These are phyloP conservation scores for Austroboletus eburneus DNA, from an alignment of 768 basidiomycete genomes.

Conservation along the genomic window DNA sequence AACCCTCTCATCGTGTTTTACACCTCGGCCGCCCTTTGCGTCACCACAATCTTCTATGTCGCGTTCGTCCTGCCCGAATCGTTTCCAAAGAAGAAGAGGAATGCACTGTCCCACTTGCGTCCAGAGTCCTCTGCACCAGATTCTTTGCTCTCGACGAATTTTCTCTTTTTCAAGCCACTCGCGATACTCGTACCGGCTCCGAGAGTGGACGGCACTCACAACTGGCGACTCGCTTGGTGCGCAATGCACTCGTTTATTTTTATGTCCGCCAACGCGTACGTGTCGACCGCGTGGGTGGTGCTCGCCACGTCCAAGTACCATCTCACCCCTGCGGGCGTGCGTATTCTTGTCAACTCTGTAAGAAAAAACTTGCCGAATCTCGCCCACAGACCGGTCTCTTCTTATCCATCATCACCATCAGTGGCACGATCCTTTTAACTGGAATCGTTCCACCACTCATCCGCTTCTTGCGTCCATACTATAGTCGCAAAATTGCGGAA, in stretches of 20 bases:
- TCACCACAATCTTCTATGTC: slow-evolving; percentile 18
- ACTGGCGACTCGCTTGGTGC: slow-evolving; percentile 31
- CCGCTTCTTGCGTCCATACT: slow-evolving; percentile 26
- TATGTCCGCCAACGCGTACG: slow-evolving; percentile 13
- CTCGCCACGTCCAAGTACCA: slow-evolving; percentile 24
- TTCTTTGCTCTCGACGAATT: neutral
- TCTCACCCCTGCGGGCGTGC: slow-evolving; percentile 27
- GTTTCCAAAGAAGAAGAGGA: slow-evolving; percentile 23
- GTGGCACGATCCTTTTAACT: slow-evolving; percentile 14
- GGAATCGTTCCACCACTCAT: slow-evolving; percentile 21
- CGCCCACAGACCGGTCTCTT: slow-evolving; percentile 25
- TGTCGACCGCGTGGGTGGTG: slow-evolving; percentile 15
- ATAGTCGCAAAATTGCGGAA: slow-evolving; percentile 5
- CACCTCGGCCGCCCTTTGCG: slow-evolving; percentile 12
- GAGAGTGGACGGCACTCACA: slow-evolving; percentile 15
- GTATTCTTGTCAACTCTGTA: neutral
- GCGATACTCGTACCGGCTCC: slow-evolving; percentile 19
- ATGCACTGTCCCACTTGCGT: slow-evolving; percentile 9
- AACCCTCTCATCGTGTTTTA: slow-evolving; percentile 23
- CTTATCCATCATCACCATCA: slow-evolving; percentile 16
- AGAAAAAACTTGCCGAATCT: neutral
- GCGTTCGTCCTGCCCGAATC: slow-evolving; percentile 29
- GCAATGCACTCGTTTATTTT: slow-evolving; percentile 25
- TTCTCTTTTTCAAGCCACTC: slow-evolving; percentile 21
- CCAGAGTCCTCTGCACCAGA: neutral